These are phyloP conservation scores for Crotalaria pallida DNA, from an alignment of 306 rosid species.

Conservation along the genomic window DNA sequence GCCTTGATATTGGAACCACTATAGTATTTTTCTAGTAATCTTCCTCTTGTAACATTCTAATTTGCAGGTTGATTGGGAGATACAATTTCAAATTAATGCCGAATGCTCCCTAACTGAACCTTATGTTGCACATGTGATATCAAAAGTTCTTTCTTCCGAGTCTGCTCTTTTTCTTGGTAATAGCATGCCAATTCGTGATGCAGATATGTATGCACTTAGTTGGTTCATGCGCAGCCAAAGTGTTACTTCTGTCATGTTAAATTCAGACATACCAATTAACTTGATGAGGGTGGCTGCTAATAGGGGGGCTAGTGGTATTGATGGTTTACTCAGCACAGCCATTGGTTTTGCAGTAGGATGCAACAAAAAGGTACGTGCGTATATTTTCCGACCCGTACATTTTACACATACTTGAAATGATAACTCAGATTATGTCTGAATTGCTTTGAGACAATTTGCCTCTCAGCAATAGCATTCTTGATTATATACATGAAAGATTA, in stretches of 20 bases:
- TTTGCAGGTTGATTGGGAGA: conserved; percentile 78
- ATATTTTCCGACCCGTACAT: conserved; percentile 8
- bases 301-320: conserved; percentile 98
- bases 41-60: conserved; percentile 14
- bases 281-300: conserved; percentile 72
- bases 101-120: conserved; percentile 78
- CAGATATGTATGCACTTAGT: conserved; percentile 71
- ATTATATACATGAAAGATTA: neutral
- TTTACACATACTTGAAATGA: neutral
- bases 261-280: conserved; percentile 51
- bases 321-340: conserved; percentile 92
- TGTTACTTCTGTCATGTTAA: conserved; percentile 34
- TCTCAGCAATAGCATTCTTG: neutral
- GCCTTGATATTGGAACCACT: conserved; percentile 15
- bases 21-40: conserved; percentile 6
- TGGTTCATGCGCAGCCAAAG: conserved; percentile 45
- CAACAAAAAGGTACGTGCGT: conserved; percentile 57
- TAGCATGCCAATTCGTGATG: conserved; percentile 95
- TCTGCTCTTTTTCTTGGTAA: conserved; percentile 92
- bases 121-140: conserved; percentile 59
- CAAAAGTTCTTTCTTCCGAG: conserved; percentile 59
- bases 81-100: conserved; percentile 68
- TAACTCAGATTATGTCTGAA: neutral
- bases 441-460: neutral
- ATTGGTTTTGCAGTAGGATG: conserved; percentile 90